These are phyloP conservation scores for Mycosarcoma mackinlayi DNA, from an alignment of 1,284 basidiomycete genomes.

Conservation along the genomic window DNA sequence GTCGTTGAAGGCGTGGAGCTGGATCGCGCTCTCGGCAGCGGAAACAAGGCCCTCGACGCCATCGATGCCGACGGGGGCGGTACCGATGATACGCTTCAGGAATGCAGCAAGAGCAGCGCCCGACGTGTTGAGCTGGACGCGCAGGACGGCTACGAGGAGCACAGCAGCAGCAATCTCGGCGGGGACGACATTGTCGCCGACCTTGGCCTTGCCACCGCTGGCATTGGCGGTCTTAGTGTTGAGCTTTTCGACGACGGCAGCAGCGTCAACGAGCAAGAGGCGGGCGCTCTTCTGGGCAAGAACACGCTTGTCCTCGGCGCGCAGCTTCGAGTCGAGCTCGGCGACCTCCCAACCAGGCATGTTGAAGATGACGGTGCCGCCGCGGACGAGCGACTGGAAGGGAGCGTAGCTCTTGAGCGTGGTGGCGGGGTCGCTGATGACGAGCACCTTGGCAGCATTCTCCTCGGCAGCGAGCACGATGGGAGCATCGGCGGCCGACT, in stretches of 20 bases:
- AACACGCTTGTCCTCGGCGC: conserved; percentile 60
- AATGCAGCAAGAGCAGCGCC: conserved; percentile 44
- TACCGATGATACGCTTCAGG: conserved; percentile 56
- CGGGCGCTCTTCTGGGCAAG: conserved; percentile 58
- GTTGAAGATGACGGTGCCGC: conserved; percentile 65
- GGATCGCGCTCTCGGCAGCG: conserved; percentile 49
- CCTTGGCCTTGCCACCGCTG: conserved; percentile 58
- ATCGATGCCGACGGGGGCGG: conserved; percentile 58
- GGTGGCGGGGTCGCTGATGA: conserved; percentile 58
- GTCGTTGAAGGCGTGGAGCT: conserved; percentile 49
- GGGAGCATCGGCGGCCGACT: conserved; percentile 53
- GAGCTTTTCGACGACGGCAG: conserved; percentile 56
- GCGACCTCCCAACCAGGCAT: conserved; percentile 59
- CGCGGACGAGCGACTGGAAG: conserved; percentile 57
- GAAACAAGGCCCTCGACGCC: conserved; percentile 57
- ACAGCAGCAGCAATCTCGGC: conserved; percentile 59
- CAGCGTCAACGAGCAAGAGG: conserved; percentile 60
- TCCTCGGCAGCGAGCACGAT: conserved; percentile 56
- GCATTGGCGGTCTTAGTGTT: conserved; percentile 52
- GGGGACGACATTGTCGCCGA: conserved; percentile 48
- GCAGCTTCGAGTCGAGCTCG: conserved; percentile 62
- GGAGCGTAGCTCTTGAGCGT: conserved; percentile 60
- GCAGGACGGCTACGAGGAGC: conserved; percentile 55
- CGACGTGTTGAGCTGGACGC: conserved; percentile 50
- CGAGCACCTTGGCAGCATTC: conserved; percentile 53